Base-by-base conservation (phyloP, 2,329 filamentous ascomycete genomes). In the Ascochyta pisi region DNA sequence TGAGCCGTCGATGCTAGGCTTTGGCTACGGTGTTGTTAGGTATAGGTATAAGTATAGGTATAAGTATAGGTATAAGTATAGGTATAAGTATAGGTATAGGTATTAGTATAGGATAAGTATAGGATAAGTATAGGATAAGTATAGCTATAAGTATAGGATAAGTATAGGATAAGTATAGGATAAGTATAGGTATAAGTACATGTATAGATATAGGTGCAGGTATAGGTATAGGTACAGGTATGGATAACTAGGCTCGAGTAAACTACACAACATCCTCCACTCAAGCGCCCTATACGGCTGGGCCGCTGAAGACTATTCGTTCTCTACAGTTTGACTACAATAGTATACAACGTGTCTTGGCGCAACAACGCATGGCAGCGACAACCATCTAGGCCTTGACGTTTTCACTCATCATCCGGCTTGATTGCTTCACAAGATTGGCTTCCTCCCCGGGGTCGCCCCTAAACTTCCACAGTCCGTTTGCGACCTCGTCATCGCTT, bases 401-500 rank as follows among this genome's bases (percentile, higher is more conserved):
- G 16, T 42, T 58, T 45, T 68, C 64, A 16, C 45, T 61, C 68
- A 71, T 64, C 50, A 68, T 35, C 46, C 47, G 63, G 48, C 68
- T 73, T 15, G 62, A 53, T 24, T 60, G 45, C 49, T 64, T 66
- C 31, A 73, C 69, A n/a, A 63, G 27, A 12, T 40, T 58, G 12
- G 73, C 65, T 48, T 70, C 73, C 19, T 73, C 68, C 40, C 78
- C 76, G 7, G 79, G 81, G 58, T 80, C 73, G 2, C 78, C 77
- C 31, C 50, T 47, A 72, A 88, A 86, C 34, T 78, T 77, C 58
- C 88, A 77, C 26, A 73, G 57, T 0, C 79, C 82, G 35, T 65
- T 65, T 45, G 78, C 77, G 40, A 87, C 62, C 57, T 81, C 79
- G 23, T 80, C 79, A 67, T 89, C 86, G 2, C 73, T 71, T 55